phyloP scores from a whole-genome alignment of 2,329 filamentous ascomycete species.

The Cladosporium cucumerinum region DNA sequence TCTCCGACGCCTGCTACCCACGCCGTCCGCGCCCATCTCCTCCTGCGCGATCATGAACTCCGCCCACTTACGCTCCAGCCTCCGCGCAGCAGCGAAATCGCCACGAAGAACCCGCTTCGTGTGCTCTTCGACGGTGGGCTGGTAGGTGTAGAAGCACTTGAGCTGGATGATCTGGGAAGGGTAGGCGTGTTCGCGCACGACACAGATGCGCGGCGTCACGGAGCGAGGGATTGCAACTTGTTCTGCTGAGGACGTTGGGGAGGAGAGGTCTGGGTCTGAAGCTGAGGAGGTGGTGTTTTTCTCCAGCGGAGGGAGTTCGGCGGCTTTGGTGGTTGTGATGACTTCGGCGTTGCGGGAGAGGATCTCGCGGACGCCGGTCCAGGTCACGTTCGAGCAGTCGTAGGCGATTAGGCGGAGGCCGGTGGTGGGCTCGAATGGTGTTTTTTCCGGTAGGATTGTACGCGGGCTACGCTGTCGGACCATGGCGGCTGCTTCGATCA shows the following conservation, averaged over 20 bases:
- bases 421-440: slow-evolving; percentile 44
- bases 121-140: slow-evolving; percentile 92
- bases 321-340: slow-evolving; percentile 45
- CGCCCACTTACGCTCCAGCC: slow-evolving; percentile 88
- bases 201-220: slow-evolving; percentile 25
- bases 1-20: slow-evolving; percentile 65
- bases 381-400: slow-evolving; percentile 88
- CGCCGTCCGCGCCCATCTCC: slow-evolving; percentile 69
- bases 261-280: slow-evolving; percentile 27
- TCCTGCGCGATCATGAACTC: slow-evolving; percentile 91
- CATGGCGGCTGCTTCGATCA: slow-evolving; percentile 80
- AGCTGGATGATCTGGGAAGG: slow-evolving; percentile 77
- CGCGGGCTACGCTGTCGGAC: slow-evolving; percentile 56
- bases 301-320: slow-evolving; percentile 27
- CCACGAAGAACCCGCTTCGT: slow-evolving; percentile 78
- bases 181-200: slow-evolving; percentile 49
- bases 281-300: slow-evolving; percentile 15
- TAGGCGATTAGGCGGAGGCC: slow-evolving; percentile 79
- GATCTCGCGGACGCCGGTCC: slow-evolving; percentile 85
- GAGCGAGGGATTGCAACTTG: slow-evolving; percentile 18
- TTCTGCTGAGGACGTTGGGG: slow-evolving; percentile 27
- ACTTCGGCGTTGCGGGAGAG: slow-evolving; percentile 79
- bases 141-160: slow-evolving; percentile 94
- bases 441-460: slow-evolving; percentile 38
- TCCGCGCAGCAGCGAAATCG: slow-evolving; percentile 67